Evolutionary conservation across 306 rosid genomes (phyloP).

Genomic region (Arachis stenosperma): DNA sequence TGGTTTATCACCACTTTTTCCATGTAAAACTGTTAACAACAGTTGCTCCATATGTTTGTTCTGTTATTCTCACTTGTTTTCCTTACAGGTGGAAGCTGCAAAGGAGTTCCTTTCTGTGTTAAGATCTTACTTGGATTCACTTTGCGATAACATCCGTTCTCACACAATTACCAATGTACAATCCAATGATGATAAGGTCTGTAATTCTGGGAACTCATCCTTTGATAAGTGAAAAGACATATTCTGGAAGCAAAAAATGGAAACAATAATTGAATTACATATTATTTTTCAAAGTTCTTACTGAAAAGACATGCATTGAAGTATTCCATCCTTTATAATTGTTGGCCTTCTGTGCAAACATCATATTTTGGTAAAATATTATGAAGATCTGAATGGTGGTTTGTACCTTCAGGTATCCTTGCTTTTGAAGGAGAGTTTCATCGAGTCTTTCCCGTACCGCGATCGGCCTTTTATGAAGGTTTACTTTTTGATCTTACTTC

Average conservation of each 20-base stretch:
- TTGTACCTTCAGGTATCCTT: conserved; percentile 74
- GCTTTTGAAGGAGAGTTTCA: conserved; percentile 98
- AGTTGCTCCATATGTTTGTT: background rate
- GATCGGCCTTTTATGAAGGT: conserved; percentile 98
- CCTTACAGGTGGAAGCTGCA: conserved; percentile 82
- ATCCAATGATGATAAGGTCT: conserved; percentile 94
- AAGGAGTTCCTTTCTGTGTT: conserved; percentile 76
- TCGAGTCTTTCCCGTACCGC: conserved; percentile 80
- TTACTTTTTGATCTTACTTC: conserved; percentile 41
- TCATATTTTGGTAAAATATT: conserved; percentile 25
- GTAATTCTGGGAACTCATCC: conserved; percentile 34
- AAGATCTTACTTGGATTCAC: conserved; percentile 93
- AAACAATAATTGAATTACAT: background rate
- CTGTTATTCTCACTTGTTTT: conserved; percentile 26
- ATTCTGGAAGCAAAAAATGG: background rate
- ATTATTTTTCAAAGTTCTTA: background rate
- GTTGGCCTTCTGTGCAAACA: conserved; percentile 21
- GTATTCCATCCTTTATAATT: conserved; percentile 28
- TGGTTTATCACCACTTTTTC: conserved; percentile 15
- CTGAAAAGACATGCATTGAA: conserved; percentile 13
- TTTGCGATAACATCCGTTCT: conserved; percentile 83
- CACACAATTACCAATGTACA: conserved; percentile 98
- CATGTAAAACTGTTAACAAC: conserved; percentile 15
- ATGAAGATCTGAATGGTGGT: conserved; percentile 38
- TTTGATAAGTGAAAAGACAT: background rate